Evolutionary conservation across 2,329 filamentous ascomycete species (phyloP), one percentile per base, ranked within the genome.

Genomic region (Sporothrix euskadiensis): DNA sequence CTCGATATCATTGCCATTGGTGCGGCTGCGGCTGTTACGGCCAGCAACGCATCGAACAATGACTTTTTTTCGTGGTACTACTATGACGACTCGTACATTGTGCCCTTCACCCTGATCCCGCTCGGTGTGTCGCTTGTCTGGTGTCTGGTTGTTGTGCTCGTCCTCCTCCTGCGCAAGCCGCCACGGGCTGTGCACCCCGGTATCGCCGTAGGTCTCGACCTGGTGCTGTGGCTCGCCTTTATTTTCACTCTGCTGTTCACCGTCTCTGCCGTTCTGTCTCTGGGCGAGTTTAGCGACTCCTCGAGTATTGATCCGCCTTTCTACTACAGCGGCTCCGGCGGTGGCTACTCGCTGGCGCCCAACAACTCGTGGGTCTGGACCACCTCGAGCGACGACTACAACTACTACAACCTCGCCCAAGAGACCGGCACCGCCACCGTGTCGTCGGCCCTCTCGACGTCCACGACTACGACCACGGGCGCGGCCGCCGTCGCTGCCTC

Each of bases 341-440:
- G 75, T 59, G 1, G 19, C 19, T 75, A 75, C 69, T 41, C 52
- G 19, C 39, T 26, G 10, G 59, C 52, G 14, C n/a, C 71, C 61
- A 73, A 74, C 71, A 75, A 74, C 65, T 75, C 73, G 6, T 77
- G 74, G 75, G 73, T 74, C 7, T 76, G 73, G 71, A 26, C 59
- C 32, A 54, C 74, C 4, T 74, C 59, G 3, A 9, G n/a, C 44
- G 5, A 22, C 5, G 44, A 66, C 41, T 49, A 63, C 22, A 32
- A 47, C 47, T 63, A 63, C 66, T 26, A 59, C 30, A 26, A 49
- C 41, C 39, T 65, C n/a, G 65, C 65, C 14, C 44, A 35, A 44
- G 26, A 9, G 26, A 68, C 65, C 44, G 65, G 47, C 7, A 19
- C 63, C 14, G 44, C 61, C 22, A 30, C 41, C 12, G 61, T 47